phyloP scores from a whole-genome alignment of 371 early-diverging fungal species.

The Mucor indicus region DNA sequence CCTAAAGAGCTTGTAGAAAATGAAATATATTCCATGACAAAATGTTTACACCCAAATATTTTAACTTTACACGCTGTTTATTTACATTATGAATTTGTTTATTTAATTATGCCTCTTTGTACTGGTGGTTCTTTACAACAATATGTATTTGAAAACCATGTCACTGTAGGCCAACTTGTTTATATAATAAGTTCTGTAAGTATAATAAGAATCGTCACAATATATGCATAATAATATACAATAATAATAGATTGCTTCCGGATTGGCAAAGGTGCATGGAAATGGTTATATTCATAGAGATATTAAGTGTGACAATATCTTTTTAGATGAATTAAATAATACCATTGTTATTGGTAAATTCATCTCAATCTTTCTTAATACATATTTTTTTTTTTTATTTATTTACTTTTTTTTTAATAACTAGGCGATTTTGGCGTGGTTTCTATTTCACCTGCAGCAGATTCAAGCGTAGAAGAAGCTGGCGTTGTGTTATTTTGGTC shows the following conservation, averaged over 20 bases:
- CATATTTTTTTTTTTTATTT: no score
- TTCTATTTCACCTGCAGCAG: slow-evolving; percentile 46
- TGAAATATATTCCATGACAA: slow-evolving; percentile 53
- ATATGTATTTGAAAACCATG: slow-evolving; percentile 47
- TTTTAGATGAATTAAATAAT: slow-evolving; percentile 36
- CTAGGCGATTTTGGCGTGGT: slow-evolving; percentile 52
- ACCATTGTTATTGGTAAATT: slow-evolving; percentile 42
- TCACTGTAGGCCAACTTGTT: slow-evolving; percentile 45
- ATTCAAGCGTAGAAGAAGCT: slow-evolving; percentile 49
- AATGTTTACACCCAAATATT: slow-evolving; percentile 44
- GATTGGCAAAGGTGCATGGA: slow-evolving; percentile 42
- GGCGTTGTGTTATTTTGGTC: slow-evolving; percentile 55
- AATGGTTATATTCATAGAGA: slow-evolving; percentile 52
- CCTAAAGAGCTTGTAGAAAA: slow-evolving; percentile 51
- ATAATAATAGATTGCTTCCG: slow-evolving; percentile 36
- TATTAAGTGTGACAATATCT: slow-evolving; percentile 53
- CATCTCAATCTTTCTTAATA: no score
- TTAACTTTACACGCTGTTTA: slow-evolving; percentile 40
- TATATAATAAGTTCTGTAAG: slow-evolving; percentile 42
- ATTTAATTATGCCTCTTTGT: slow-evolving; percentile 47
- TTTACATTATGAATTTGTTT: slow-evolving; percentile 49
- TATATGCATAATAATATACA: neutral
- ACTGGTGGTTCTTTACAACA: slow-evolving; percentile 50
- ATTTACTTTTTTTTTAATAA: no score
- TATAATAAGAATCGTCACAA: neutral